phyloP scores from a whole-genome alignment of 169 alveolate species.

The Perkinsus olseni region DNA sequence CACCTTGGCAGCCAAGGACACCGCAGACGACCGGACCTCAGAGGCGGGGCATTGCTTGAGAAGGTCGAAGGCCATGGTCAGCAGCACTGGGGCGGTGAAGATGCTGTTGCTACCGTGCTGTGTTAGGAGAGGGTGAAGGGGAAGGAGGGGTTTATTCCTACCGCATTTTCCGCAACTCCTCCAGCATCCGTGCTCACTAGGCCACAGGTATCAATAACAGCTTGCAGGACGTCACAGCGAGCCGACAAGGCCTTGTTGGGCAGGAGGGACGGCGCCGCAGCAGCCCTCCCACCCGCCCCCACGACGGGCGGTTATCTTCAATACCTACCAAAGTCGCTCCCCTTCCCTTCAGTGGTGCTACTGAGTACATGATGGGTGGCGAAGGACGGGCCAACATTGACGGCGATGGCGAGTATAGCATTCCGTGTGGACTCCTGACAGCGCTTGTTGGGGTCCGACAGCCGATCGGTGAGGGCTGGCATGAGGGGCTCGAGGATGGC shows the following conservation, averaged over 20 bases:
- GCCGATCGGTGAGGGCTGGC: background rate
- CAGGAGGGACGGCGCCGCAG: background rate
- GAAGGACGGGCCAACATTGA: background rate
- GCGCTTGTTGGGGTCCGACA: background rate
- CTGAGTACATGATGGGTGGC: background rate
- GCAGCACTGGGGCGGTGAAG: background rate
- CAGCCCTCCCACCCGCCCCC: background rate
- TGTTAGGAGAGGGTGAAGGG: background rate
- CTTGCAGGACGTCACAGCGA: background rate
- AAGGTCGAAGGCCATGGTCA: background rate
- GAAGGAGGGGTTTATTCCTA: background rate
- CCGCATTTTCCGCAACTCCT: background rate
- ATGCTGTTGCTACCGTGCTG: background rate
- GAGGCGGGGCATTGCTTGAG: background rate
- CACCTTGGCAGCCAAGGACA: background rate
- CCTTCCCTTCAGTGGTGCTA: background rate
- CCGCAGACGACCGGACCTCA: background rate
- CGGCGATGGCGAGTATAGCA: background rate
- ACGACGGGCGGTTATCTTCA: background rate
- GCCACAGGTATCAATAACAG: background rate
- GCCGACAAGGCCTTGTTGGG: background rate
- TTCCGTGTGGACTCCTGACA: background rate
- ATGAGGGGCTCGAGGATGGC: background rate
- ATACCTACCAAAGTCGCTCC: background rate
- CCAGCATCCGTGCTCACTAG: background rate